A percentile compares a stretch with the other conserved stretches of the same genome.
Conservation (phyloP, 2,329 filamentous ascomycete genomes). For the Akanthomyces lecanii region DNA sequence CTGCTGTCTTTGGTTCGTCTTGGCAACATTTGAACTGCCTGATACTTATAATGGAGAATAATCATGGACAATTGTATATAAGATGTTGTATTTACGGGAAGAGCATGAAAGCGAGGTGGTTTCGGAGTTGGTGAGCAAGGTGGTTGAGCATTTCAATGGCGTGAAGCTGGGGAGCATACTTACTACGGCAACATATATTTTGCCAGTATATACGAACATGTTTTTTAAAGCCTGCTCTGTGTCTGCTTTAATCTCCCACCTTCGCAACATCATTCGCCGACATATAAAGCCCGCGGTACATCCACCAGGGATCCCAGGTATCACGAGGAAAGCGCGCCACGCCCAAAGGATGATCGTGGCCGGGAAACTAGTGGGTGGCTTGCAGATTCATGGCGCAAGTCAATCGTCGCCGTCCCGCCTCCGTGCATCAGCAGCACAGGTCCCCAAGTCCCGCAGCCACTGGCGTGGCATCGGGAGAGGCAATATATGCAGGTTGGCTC, state of each 20-base stretch:
- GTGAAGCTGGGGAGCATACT: background rate
- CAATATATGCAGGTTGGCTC: background rate
- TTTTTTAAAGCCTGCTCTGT: no score
- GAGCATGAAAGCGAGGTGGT: no score
- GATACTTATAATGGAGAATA: background rate
- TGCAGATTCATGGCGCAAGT: background rate
- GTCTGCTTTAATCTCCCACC: no score
- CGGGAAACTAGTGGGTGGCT: background rate
- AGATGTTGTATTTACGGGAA: background rate
- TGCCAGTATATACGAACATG: no score
- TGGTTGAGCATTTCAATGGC: background rate
- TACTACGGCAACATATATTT: no score
- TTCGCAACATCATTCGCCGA: no score
- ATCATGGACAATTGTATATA: background rate
- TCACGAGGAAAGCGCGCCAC: no score
- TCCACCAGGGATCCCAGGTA: no score
- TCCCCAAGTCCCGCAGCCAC: background rate
- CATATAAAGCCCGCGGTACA: no score
- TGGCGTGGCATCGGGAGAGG: background rate
- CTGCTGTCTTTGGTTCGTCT: conserved; percentile 1
- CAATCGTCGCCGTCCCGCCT: no score
- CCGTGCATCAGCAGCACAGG: no score
- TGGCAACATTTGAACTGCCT: background rate
- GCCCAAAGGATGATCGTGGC: no score
- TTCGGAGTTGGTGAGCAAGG: background rate